A percentile compares a stretch with the other conserved stretches of the same genome.
Conservation (phyloP, 768 basidiomycete genomes). For the Hypholoma sublateritium region DNA sequence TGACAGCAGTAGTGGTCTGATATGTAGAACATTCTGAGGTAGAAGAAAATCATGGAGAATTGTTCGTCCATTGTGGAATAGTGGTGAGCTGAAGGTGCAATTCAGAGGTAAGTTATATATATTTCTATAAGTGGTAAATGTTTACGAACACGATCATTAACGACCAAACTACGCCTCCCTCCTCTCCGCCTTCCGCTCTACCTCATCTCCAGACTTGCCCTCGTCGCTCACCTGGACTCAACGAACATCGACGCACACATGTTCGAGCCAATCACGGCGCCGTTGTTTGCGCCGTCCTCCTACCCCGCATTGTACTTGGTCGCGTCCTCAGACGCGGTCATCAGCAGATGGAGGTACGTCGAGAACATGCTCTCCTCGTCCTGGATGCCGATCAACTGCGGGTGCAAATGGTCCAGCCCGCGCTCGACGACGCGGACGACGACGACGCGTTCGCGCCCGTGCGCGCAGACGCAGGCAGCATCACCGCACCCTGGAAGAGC, state of each 20-base stretch:
- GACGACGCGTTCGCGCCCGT: constrained; percentile 7
- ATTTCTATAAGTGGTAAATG: too few species aligned
- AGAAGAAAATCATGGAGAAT: too few species aligned
- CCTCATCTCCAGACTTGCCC: too few species aligned
- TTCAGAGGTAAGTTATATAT: too few species aligned
- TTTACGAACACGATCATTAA: too few species aligned
- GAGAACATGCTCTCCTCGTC: constrained; percentile 66
- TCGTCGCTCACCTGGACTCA: too few species aligned
- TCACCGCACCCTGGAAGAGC: constrained; percentile 42
- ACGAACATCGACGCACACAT: constrained; percentile 25
- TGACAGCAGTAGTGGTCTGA: too few species aligned
- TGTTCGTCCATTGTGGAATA: too few species aligned
- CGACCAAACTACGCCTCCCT: too few species aligned
- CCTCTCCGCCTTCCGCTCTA: too few species aligned
- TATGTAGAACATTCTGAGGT: too few species aligned
- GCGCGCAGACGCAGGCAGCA: not conserved
- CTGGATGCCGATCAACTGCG: constrained; percentile 50
- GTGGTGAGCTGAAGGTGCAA: too few species aligned
- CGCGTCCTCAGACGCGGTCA: constrained; percentile 39
- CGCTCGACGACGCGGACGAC: not conserved
- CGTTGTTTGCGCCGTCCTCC: constrained; percentile 8
- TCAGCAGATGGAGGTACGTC: constrained; percentile 45
- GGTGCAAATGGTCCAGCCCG: constrained; percentile 65
- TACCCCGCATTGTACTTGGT: constrained; percentile 2
- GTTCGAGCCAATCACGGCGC: not conserved